Conservation (phyloP, 495 filamentous ascomycete species). For the Hypoxylon trugodes region DNA sequence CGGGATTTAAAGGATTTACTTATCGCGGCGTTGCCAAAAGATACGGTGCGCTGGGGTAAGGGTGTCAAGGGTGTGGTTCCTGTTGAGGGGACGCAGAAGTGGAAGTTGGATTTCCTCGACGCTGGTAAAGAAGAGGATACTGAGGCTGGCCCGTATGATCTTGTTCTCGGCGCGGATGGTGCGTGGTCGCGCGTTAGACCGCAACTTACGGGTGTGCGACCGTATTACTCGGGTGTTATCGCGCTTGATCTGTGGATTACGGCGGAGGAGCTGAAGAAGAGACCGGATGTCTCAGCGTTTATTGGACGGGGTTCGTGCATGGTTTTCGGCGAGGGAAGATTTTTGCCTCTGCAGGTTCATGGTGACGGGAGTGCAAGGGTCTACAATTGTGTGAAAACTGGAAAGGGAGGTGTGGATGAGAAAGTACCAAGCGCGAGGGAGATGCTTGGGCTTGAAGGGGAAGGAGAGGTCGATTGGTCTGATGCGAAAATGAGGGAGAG, state of each 20-base stretch:
- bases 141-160: slow-evolving; percentile 50
- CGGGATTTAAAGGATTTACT: slow-evolving; percentile 52
- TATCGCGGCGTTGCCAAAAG: slow-evolving; percentile 46
- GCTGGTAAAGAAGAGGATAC: slow-evolving; percentile 10
- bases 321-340: slow-evolving; percentile 50
- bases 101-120: slow-evolving; percentile 47
- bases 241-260: slow-evolving; percentile 48
- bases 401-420: slow-evolving; percentile 18
- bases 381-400: slow-evolving; percentile 49
- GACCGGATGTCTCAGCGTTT: slow-evolving; percentile 42
- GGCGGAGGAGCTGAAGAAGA: slow-evolving; percentile 44
- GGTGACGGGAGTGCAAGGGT: slow-evolving; percentile 52
- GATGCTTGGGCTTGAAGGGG: slow-evolving; percentile 38
- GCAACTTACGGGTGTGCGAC: slow-evolving; percentile 56
- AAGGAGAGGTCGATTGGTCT: slow-evolving; percentile 43
- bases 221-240: slow-evolving; percentile 59
- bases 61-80: slow-evolving; percentile 43
- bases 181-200: slow-evolving; percentile 65
- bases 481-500: slow-evolving; percentile 40
- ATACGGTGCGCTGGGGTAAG: slow-evolving; percentile 55
- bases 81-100: slow-evolving; percentile 32
- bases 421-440: slow-evolving; percentile 30
- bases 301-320: slow-evolving; percentile 58
- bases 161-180: slow-evolving; percentile 70
- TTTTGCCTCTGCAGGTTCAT: slow-evolving; percentile 54